phyloP scores from a whole-genome alignment of 169 alveolate genomes.

The Cryptosporidium sp. region DNA sequence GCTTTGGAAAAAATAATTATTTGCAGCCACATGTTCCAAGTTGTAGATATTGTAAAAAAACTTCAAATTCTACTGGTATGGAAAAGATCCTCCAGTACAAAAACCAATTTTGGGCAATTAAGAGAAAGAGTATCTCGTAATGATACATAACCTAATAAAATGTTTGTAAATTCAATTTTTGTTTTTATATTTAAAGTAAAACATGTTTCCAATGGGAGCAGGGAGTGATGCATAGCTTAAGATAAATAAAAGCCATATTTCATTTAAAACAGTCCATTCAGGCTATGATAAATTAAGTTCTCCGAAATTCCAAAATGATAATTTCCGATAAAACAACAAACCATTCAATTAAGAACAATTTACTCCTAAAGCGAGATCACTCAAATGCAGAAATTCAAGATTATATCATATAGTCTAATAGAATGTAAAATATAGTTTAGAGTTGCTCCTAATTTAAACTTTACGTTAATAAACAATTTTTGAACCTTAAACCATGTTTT shows the following conservation, averaged over 20 bases:
- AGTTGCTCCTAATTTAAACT: constrained; percentile 37
- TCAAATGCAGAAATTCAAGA: neutral
- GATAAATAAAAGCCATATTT: neutral
- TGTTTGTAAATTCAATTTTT: constrained; percentile 15
- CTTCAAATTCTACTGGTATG: constrained; percentile 51
- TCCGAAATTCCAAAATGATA: neutral
- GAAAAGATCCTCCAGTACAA: constrained; percentile 59
- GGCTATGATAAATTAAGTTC: constrained; percentile 21
- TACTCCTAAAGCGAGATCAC: neutral
- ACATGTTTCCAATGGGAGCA: constrained; percentile 10
- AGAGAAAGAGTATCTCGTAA: constrained; percentile 18
- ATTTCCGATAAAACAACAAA: neutral
- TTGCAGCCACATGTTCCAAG: constrained; percentile 49
- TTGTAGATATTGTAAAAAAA: constrained; percentile 59
- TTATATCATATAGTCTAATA: constrained; percentile 7
- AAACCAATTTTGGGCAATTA: constrained; percentile 49
- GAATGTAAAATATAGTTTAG: constrained; percentile 14
- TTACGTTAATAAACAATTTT: neutral
- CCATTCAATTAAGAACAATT: constrained; percentile 8
- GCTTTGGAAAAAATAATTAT: constrained; percentile 23
- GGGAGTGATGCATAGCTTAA: constrained; percentile 12
- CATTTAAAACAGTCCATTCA: neutral
- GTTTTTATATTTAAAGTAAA: neutral
- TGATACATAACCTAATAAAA: neutral
- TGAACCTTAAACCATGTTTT: neutral